Evolutionary conservation across 2,329 filamentous ascomycete genomes (phyloP).

Genomic region (Venturia nashicola): DNA sequence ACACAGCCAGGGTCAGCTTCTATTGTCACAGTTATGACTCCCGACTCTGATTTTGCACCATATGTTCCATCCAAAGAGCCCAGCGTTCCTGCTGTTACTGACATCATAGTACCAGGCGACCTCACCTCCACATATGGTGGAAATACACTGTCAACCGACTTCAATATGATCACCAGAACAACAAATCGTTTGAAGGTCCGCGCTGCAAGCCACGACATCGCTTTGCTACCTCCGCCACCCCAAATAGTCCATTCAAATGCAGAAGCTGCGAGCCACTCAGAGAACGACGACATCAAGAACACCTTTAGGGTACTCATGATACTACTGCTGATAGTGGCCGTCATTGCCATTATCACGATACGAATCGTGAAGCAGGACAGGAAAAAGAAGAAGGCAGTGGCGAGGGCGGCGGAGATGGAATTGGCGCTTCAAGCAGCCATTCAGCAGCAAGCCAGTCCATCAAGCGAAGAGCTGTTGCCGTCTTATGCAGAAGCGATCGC

Average conservation of each 20-base stretch:
- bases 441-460: constrained; percentile 12
- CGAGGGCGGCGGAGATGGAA: not conserved
- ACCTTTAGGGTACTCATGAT: not conserved
- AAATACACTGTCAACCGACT: not conserved
- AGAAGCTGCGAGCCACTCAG: not conserved
- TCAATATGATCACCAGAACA: not conserved
- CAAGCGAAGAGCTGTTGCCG: constrained; percentile 14
- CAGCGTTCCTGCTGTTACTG: not conserved
- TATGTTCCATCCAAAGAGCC: not conserved
- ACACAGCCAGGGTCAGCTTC: not conserved
- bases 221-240: not conserved
- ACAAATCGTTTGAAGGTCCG: not conserved
- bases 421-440: not conserved
- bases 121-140: not conserved
- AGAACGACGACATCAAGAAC: not conserved
- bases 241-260: not conserved
- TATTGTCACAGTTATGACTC: not conserved
- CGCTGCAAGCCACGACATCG: not conserved
- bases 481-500: constrained; percentile 12
- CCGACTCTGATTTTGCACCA: not conserved
- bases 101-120: not conserved
- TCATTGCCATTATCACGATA: not conserved
- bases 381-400: not conserved
- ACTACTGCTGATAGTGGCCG: not conserved
- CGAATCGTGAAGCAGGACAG: not conserved